Conservation (phyloP, 345 rosid genomes). For the Physaria fendleri region DNA sequence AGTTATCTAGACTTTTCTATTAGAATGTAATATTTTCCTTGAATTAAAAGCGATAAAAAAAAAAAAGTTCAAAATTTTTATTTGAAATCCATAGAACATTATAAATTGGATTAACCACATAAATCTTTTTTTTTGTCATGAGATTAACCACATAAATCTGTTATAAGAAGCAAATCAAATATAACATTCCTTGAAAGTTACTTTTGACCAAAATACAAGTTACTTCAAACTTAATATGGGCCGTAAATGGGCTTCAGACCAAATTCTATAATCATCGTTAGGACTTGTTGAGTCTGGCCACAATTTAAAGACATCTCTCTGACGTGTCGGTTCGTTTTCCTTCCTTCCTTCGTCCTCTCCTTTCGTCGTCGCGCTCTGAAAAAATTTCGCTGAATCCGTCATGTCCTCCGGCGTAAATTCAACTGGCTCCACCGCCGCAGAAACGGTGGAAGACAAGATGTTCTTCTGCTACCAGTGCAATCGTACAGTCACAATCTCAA, state of each 20-base stretch:
- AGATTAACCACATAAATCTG: no score
- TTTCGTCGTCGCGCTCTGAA: constrained; percentile 5
- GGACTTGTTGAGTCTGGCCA: constrained; percentile 6
- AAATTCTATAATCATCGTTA: not conserved
- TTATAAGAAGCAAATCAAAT: no score
- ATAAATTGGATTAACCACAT: no score
- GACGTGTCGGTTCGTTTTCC: constrained; percentile 4
- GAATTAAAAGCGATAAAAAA: no score
- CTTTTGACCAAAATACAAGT: not conserved
- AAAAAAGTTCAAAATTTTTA: no score
- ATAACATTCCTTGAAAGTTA: no score
- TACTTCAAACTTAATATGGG: not conserved
- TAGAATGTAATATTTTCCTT: no score
- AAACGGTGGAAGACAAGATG: constrained; percentile 30
- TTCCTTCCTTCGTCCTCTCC: not conserved
- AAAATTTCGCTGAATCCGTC: constrained; percentile 19
- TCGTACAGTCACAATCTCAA: no score
- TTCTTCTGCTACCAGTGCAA: no score
- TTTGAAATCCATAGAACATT: not conserved
- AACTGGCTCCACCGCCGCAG: constrained; percentile 25
- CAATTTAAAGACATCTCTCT: not conserved
- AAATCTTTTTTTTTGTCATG: no score
- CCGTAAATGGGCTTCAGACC: not conserved
- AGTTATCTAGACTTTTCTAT: not conserved
- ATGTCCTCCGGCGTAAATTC: constrained; percentile 36